Conservation (phyloP, 495 filamentous ascomycete species). For the Penicillium salamii region DNA sequence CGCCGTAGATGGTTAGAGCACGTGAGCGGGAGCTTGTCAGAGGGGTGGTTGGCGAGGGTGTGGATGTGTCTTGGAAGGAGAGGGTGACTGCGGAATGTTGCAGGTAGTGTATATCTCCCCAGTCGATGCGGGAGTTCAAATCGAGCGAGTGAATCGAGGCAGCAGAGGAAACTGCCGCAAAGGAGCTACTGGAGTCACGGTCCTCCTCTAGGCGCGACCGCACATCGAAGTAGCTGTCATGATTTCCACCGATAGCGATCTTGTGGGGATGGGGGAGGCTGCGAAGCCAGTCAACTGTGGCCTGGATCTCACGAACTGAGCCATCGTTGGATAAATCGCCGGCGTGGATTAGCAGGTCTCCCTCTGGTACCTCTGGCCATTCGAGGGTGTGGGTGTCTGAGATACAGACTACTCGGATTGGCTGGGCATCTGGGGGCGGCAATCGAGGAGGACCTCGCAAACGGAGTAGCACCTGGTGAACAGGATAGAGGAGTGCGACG, state of each 20-base stretch:
- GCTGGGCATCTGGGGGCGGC: slow-evolving; percentile 45
- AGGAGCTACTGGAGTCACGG: slow-evolving; percentile 22
- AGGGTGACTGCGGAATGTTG: slow-evolving; percentile 57
- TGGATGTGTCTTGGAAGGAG: slow-evolving; percentile 31
- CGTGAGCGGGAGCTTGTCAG: slow-evolving; percentile 25
- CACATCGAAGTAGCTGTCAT: slow-evolving; percentile 78
- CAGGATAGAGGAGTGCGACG: slow-evolving; percentile 43
- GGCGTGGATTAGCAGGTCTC: slow-evolving; percentile 86
- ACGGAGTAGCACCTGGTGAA: slow-evolving; percentile 61
- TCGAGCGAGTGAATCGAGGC: slow-evolving; percentile 44
- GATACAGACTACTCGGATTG: slow-evolving; percentile 79
- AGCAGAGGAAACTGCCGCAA: slow-evolving; percentile 36
- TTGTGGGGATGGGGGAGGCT: slow-evolving; percentile 72
- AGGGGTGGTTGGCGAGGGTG: slow-evolving; percentile 13
- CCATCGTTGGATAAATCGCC: slow-evolving; percentile 81
- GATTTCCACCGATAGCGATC: slow-evolving; percentile 84
- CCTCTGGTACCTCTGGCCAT: slow-evolving; percentile 61
- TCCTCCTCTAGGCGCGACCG: slow-evolving; percentile 45
- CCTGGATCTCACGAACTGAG: slow-evolving; percentile 67
- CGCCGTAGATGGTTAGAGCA: slow-evolving; percentile 57
- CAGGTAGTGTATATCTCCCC: slow-evolving; percentile 61
- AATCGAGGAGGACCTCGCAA: slow-evolving; percentile 60
- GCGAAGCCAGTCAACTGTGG: slow-evolving; percentile 74
- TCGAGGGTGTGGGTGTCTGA: slow-evolving; percentile 82
- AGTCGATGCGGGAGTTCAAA: slow-evolving; percentile 45